Conservation (phyloP, 257 asterid species). For the Penstemon eatonii region DNA sequence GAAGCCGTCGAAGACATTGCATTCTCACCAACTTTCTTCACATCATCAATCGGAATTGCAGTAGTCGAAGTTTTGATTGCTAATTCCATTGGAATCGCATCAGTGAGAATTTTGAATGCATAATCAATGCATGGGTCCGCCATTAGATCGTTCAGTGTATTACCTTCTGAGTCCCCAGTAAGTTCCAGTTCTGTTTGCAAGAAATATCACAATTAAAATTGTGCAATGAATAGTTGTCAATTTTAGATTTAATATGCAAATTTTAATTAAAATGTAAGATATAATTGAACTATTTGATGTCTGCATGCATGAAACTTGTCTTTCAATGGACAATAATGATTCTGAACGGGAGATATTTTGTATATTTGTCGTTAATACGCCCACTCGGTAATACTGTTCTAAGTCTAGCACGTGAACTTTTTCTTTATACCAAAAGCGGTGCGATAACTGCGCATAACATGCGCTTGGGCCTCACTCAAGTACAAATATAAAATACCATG, state of each 20-base stretch:
- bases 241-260: neutral
- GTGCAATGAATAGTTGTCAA: neutral
- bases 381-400: no score
- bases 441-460: no score
- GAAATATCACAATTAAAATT: neutral
- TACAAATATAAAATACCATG: no score
- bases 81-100: neutral
- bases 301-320: neutral
- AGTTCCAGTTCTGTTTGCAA: conserved; percentile 7
- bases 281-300: neutral
- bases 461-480: no score
- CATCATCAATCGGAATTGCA: conserved; percentile 50
- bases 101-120: conserved; percentile 26
- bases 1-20: conserved; percentile 28
- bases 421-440: no score
- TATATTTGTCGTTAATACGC: no score
- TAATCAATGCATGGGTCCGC: conserved; percentile 72
- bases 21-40: conserved; percentile 24
- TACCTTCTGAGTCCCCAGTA: neutral
- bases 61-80: conserved; percentile 62
- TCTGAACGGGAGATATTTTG: neutral
- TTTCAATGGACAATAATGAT: neutral
- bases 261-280: neutral
- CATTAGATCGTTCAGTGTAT: neutral
- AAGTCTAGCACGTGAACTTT: no score